A percentile compares a stretch with the other conserved stretches of the same genome.
phyloP scores from a whole-genome alignment of 352 stramenopile genomes.

The Globisporangium okanoganense region DNA sequence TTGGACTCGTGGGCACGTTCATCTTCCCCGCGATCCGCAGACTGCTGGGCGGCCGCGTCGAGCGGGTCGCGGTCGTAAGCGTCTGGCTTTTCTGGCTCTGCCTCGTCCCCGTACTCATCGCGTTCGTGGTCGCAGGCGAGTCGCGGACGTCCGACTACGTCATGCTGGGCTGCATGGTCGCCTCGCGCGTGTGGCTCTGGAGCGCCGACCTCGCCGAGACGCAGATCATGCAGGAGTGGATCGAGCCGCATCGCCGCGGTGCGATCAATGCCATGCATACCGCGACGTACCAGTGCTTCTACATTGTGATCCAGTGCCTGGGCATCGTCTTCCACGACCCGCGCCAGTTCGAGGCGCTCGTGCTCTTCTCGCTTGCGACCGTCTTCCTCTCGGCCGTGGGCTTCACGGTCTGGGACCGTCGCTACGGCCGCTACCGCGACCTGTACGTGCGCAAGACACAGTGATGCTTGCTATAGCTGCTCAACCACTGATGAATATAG shows the following conservation, averaged over 20 bases:
- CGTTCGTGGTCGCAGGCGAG: constrained; percentile 41
- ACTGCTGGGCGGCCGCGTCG: constrained; percentile 29
- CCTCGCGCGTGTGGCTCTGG: constrained; percentile 46
- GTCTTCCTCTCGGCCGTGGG: constrained; percentile 45
- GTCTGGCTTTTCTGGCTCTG: constrained; percentile 67
- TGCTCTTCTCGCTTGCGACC: constrained; percentile 44
- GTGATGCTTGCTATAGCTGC: too few relatives aligned
- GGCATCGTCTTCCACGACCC: constrained; percentile 52
- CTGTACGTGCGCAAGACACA: constrained; percentile 22
- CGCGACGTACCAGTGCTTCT: constrained; percentile 60
- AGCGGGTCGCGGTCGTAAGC: constrained; percentile 43
- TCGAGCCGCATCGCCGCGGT: constrained; percentile 39
- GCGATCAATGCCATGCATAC: constrained; percentile 41
- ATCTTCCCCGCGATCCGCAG: constrained; percentile 34
- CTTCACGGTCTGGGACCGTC: constrained; percentile 46
- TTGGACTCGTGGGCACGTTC: constrained; percentile 46
- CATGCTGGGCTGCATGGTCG: constrained; percentile 43
- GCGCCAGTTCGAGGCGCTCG: constrained; percentile 49
- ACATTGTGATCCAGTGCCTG: constrained; percentile 46
- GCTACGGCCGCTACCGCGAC: constrained; percentile 38
- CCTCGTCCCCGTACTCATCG: constrained; percentile 31
- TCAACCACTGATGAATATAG: too few relatives aligned
- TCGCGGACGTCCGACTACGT: constrained; percentile 46
- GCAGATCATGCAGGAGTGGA: constrained; percentile 73
- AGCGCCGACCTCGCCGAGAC: constrained; percentile 49